Evolutionary conservation across 2,329 filamentous ascomycete species (phyloP).

Genomic region (Fusarium compactum): DNA sequence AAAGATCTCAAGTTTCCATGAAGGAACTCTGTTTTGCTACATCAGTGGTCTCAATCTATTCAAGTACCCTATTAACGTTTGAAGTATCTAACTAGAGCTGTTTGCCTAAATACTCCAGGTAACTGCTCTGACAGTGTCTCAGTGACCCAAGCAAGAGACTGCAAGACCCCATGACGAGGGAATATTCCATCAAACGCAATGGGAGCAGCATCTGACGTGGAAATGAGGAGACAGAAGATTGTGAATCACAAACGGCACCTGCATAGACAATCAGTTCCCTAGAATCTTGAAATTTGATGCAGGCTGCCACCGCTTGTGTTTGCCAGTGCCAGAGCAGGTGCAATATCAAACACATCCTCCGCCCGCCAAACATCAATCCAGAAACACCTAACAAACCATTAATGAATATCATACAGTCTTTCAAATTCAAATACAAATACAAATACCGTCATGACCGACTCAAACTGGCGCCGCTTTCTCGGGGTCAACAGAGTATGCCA

Average conservation of each 20-base stretch:
- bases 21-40: background rate
- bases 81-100: background rate
- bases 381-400: background rate
- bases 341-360: background rate
- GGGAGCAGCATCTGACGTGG: background rate
- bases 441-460: constrained; percentile 38
- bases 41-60: background rate
- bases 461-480: constrained; percentile 44
- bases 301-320: background rate
- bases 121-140: background rate
- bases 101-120: background rate
- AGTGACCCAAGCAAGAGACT: background rate
- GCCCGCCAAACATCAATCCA: background rate
- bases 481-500: constrained; percentile 42
- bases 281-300: background rate
- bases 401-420: background rate
- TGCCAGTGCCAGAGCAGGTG: background rate
- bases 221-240: background rate
- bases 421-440: background rate
- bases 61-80: background rate
- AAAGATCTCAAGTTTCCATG: background rate
- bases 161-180: background rate
- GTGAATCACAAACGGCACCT: background rate
- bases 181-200: background rate
- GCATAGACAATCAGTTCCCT: background rate